Evolutionary conservation across 192 early-diverging fungal genomes (phyloP).

Genomic region (Chytriomyces hyalinus): DNA sequence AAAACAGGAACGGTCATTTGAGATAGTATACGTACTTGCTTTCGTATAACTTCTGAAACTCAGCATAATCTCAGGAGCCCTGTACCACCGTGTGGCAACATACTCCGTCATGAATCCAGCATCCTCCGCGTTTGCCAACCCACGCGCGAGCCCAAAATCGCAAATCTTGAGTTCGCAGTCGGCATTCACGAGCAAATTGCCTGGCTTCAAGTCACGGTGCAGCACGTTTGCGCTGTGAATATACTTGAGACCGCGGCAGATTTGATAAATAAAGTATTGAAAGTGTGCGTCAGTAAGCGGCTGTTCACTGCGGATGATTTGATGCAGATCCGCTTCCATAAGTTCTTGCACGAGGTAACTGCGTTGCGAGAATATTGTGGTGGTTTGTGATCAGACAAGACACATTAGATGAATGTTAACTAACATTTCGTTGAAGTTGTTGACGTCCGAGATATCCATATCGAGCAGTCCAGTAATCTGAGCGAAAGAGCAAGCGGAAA

Average conservation of each 20-base stretch:
- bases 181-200: constrained; percentile 61
- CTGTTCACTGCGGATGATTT: constrained; percentile 93
- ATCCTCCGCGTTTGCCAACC: constrained; percentile 39
- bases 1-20: background rate
- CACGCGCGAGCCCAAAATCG: constrained; percentile 63
- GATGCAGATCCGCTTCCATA: constrained; percentile 99
- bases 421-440: constrained; percentile 89
- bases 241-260: constrained; percentile 94
- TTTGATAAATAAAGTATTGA: constrained; percentile 99
- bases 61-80: constrained; percentile 63
- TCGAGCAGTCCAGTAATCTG: constrained; percentile 93
- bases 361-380: background rate
- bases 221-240: constrained; percentile 98
- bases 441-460: constrained; percentile 80
- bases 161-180: constrained; percentile 65
- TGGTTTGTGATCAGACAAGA: background rate
- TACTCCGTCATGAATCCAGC: constrained; percentile 60
- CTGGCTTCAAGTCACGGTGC: constrained; percentile 97
- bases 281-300: constrained; percentile 93
- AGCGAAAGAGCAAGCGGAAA: background rate
- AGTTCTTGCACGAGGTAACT: constrained; percentile 93
- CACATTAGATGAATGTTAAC: background rate
- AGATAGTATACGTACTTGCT: constrained; percentile 43
- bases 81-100: constrained; percentile 64
- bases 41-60: constrained; percentile 61